phyloP scores from a whole-genome alignment of 2,329 filamentous ascomycete species.

The Fusarium redolens region DNA sequence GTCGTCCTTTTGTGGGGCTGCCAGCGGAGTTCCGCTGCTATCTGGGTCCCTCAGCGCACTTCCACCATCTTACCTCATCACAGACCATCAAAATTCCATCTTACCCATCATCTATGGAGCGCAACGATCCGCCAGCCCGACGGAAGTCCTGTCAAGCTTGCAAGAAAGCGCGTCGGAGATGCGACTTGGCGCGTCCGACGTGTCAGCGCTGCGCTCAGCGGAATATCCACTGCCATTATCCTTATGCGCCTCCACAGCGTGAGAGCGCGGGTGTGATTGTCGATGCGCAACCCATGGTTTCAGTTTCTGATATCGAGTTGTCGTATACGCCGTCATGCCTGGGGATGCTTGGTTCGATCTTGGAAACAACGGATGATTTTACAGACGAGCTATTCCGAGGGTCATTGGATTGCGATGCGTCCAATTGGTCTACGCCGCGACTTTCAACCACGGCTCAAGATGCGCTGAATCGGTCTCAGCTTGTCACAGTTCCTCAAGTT shows the following conservation, averaged over 20 bases:
- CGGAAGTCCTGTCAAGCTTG: slow-evolving; percentile 8
- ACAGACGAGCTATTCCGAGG: neutral
- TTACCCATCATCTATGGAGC: neutral
- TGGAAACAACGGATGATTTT: neutral
- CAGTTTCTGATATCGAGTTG: accelerated
- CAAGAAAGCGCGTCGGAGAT: neutral
- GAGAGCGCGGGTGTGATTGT: neutral
- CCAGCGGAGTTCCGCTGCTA: slow-evolving; percentile 8
- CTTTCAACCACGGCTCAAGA: neutral
- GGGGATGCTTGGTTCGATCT: neutral
- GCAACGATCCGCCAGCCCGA: neutral
- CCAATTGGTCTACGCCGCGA: accelerated
- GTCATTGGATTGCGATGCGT: neutral
- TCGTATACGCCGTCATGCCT: neutral
- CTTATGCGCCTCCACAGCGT: neutral
- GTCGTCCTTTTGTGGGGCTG: neutral
- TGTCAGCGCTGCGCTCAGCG: slow-evolving; percentile 5
- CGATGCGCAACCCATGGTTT: accelerated
- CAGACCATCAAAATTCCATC: neutral
- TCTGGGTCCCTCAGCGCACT: neutral
- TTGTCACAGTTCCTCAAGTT: neutral
- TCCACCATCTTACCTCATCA: neutral
- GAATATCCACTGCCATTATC: slow-evolving; percentile 1
- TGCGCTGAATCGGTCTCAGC: neutral
- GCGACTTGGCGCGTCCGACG: neutral